Conservation (phyloP, 495 filamentous ascomycete genomes). For the Xylaria longipes region DNA sequence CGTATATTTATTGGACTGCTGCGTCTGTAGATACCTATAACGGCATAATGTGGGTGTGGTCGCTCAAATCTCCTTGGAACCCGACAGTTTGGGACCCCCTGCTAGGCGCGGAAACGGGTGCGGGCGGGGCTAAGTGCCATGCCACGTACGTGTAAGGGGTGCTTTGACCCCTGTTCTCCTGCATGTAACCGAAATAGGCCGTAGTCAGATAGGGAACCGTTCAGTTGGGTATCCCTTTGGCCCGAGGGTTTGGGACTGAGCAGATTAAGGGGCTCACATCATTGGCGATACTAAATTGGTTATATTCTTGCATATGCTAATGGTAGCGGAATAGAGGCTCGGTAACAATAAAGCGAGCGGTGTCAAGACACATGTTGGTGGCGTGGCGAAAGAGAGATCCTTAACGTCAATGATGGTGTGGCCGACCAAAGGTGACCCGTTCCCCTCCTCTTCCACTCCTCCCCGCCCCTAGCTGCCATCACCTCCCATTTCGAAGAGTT, state of each 20-base stretch:
- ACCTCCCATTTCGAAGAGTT: background rate
- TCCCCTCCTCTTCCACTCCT: background rate
- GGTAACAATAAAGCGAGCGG: background rate
- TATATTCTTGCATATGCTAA: background rate
- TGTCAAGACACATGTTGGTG: background rate
- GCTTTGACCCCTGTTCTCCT: background rate
- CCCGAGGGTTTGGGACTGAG: constrained; percentile 5
- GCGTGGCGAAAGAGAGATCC: background rate
- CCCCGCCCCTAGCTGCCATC: background rate
- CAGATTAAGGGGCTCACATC: background rate
- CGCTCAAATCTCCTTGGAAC: background rate
- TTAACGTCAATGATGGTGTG: background rate
- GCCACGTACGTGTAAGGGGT: background rate
- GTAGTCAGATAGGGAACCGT: background rate
- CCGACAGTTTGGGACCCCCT: constrained; percentile 15
- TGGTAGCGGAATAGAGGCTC: background rate
- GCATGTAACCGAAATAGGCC: background rate
- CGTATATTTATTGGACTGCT: background rate
- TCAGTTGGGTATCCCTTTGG: background rate
- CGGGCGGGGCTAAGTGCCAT: background rate
- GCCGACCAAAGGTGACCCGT: background rate
- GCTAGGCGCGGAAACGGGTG: background rate
- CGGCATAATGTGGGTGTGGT: background rate
- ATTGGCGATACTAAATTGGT: background rate
- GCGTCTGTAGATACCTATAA: background rate